A percentile compares a stretch with the other conserved stretches of the same genome.
These are phyloP conservation scores for Apiotrichum gamsii DNA, from an alignment of 1,284 basidiomycete species.

Conservation along the genomic window DNA sequence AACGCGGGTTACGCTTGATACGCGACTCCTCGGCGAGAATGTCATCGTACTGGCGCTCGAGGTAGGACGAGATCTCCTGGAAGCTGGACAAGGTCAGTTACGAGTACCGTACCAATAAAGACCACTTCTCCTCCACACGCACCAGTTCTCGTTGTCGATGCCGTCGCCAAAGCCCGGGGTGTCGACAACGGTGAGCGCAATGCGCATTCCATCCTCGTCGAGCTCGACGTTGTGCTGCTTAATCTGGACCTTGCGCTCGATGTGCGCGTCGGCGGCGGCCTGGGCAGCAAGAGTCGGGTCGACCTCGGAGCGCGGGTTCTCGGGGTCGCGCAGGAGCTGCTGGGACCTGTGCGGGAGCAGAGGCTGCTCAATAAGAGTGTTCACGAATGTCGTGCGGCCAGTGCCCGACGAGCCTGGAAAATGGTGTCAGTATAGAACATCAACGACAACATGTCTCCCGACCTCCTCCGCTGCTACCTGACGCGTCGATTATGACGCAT, in stretches of 20 bases:
- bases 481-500: too few relatives aligned
- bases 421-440: too few relatives aligned
- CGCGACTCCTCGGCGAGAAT: conserved; percentile 97
- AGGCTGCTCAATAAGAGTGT: conserved; percentile 92
- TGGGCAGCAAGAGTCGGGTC: conserved; percentile 52
- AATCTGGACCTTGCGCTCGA: conserved; percentile 91
- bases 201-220: conserved; percentile 96
- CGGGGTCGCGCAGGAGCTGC: conserved; percentile 45
- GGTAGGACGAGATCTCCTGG: conserved; percentile 91
- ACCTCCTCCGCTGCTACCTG: too few relatives aligned
- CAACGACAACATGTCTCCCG: too few relatives aligned
- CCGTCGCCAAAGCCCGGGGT: conserved; percentile 99
- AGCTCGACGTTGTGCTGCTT: conserved; percentile 95
- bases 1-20: conserved; percentile 99
- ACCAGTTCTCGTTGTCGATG: conserved; percentile 98
- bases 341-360: conserved; percentile 57
- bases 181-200: conserved; percentile 96
- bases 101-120: neutral
- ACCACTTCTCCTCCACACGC: conserved; percentile 45
- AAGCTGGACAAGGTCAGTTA: conserved; percentile 60
- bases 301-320: conserved; percentile 70
- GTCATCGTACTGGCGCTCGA: conserved; percentile 99
- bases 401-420: conserved; percentile 78
- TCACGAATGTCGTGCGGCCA: conserved; percentile 94
- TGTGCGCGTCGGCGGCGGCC: conserved; percentile 68